Percentiles rank a stretch among this genome's conserved stretches.
Conservation (phyloP, 352 stramenopile species). For the Pythium angustatum region DNA sequence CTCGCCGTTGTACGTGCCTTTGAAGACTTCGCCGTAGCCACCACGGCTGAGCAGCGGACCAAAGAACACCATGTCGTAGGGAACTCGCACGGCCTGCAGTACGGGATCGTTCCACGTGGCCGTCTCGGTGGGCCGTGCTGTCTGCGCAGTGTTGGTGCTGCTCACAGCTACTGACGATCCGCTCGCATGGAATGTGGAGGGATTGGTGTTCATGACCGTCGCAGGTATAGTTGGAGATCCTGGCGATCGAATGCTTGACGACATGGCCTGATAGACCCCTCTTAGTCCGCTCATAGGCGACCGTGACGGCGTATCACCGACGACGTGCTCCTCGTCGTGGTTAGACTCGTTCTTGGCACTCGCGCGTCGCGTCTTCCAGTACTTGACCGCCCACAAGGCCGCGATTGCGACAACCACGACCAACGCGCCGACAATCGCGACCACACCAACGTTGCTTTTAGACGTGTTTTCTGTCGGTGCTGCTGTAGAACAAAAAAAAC, state of each 20-base stretch:
- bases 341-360: background rate
- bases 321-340: background rate
- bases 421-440: background rate
- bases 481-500: background rate
- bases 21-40: slow-evolving; percentile 25
- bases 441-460: background rate
- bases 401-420: slow-evolving; percentile 1
- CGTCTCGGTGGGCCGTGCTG: background rate
- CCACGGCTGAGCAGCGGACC: slow-evolving; percentile 32
- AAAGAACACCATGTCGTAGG: slow-evolving; percentile 3
- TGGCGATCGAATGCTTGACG: background rate
- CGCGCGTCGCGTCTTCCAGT: background rate
- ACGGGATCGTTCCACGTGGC: background rate
- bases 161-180: background rate
- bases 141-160: background rate
- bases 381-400: background rate
- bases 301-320: background rate
- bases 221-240: too few species aligned
- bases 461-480: background rate
- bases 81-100: background rate
- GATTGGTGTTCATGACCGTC: background rate
- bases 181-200: background rate
- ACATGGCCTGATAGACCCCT: background rate
- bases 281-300: background rate
- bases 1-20: background rate